phyloP scores from a whole-genome alignment of 1,284 basidiomycete genomes.

The Marasmius tenuissimus region DNA sequence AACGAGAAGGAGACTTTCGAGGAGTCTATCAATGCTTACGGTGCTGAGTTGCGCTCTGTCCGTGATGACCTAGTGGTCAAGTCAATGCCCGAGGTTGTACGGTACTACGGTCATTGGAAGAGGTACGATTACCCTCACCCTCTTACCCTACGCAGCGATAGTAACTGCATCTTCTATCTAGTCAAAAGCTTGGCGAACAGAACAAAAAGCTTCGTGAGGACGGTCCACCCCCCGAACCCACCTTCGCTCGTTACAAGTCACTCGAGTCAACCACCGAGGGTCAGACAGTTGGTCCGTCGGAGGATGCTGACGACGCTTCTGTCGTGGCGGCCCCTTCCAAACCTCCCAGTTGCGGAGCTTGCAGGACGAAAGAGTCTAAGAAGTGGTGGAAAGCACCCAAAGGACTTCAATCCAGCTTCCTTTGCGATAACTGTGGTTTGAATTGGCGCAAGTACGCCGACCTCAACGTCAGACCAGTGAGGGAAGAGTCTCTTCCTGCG shows the following conservation, averaged over 20 bases:
- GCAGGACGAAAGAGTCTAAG: constrained; percentile 72
- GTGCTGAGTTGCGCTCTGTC: constrained; percentile 78
- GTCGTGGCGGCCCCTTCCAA: constrained; percentile 57
- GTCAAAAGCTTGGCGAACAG: constrained; percentile 65
- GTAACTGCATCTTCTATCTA: constrained; percentile 24
- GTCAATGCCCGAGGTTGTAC: constrained; percentile 75
- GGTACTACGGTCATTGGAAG: constrained; percentile 87
- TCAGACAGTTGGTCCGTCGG: constrained; percentile 37
- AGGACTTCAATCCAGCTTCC: constrained; percentile 64
- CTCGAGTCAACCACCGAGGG: constrained; percentile 36
- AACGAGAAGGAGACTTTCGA: constrained; percentile 78
- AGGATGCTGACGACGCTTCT: constrained; percentile 75
- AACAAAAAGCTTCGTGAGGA: constrained; percentile 51
- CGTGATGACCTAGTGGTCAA: constrained; percentile 74
- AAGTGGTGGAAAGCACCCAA: constrained; percentile 89
- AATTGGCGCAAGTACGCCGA: constrained; percentile 91
- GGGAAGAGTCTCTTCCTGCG: constrained; percentile 58
- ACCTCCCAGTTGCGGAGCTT: constrained; percentile 71
- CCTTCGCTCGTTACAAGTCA: constrained; percentile 39
- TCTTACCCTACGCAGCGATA: constrained; percentile 2
- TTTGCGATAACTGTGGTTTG: constrained; percentile 81
- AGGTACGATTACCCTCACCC: constrained; percentile 44
- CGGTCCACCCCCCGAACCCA: constrained; percentile 40
- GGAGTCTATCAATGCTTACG: constrained; percentile 67
- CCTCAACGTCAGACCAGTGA: constrained; percentile 66